phyloP scores from a whole-genome alignment of 306 rosid species.

The Begonia loranthoides region DNA sequence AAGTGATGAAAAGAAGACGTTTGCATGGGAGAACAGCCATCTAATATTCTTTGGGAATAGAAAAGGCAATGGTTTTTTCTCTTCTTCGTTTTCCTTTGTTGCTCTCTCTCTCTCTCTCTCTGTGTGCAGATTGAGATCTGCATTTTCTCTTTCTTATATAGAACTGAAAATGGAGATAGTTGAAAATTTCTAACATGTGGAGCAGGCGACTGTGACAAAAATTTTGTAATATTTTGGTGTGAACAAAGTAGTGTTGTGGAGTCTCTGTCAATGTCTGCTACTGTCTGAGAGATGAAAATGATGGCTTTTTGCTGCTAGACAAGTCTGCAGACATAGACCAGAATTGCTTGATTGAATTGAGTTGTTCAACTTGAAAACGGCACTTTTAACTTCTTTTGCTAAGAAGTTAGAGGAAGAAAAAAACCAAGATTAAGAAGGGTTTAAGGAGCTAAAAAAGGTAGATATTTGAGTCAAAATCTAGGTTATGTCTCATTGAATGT shows the following conservation, averaged over 20 bases:
- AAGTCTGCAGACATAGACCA: neutral
- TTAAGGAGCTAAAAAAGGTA: too few relatives aligned
- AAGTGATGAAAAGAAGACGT: constrained; percentile 26
- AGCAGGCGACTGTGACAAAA: constrained; percentile 12
- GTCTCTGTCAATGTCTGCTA: constrained; percentile 58
- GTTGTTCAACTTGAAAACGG: too few relatives aligned
- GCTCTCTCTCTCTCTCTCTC: neutral
- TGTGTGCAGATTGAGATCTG: neutral
- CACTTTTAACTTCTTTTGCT: too few relatives aligned
- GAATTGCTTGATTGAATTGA: neutral
- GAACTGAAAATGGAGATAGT: constrained; percentile 8
- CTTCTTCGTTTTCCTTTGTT: neutral
- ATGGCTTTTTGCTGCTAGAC: constrained; percentile 2
- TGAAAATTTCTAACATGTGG: constrained; percentile 12
- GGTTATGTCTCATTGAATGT: too few relatives aligned
- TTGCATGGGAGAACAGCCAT: constrained; percentile 18
- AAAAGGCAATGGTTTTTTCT: neutral
- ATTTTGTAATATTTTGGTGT: constrained; percentile 12
- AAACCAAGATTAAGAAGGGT: too few relatives aligned
- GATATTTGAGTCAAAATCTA: too few relatives aligned
- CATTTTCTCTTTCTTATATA: constrained; percentile 20
- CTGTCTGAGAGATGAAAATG: constrained; percentile 25
- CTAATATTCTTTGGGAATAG: neutral
- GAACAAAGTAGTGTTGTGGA: constrained; percentile 23
- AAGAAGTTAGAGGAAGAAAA: too few relatives aligned